Percentiles rank a stretch among this genome's conserved stretches.
These are phyloP conservation scores for Globisporangium okanoganense DNA, from an alignment of 352 stramenopile species.

Conservation along the genomic window DNA sequence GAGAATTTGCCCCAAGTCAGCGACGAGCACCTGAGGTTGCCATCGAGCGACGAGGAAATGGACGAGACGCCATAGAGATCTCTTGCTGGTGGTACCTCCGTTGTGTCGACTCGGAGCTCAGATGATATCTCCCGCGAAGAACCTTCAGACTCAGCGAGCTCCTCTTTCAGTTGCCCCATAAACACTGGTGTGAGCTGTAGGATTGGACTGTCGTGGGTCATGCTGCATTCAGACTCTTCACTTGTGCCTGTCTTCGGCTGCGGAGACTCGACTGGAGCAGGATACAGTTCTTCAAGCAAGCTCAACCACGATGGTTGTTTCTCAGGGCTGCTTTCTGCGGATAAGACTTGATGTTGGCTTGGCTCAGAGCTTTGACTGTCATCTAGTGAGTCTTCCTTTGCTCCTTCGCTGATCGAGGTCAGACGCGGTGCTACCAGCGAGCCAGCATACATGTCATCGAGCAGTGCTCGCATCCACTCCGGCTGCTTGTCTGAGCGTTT, in stretches of 20 bases:
- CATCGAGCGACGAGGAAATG: conserved; percentile 1
- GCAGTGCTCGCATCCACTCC: conserved; percentile 6
- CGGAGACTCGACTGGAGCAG: not conserved
- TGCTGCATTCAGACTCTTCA: not conserved
- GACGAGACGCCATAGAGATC: not conserved
- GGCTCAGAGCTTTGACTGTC: not conserved
- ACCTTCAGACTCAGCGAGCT: not conserved
- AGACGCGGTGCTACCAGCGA: not conserved
- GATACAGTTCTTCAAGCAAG: not conserved
- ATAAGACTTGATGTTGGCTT: not conserved
- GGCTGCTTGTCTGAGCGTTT: not conserved
- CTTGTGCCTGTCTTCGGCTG: not conserved
- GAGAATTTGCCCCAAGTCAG: conserved; percentile 47
- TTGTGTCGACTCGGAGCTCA: not conserved
- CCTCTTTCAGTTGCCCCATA: too few relatives aligned
- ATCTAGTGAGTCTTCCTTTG: not conserved
- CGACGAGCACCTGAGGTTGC: conserved; percentile 1
- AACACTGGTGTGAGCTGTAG: not conserved
- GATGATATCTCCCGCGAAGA: not conserved
- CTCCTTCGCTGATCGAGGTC: not conserved
- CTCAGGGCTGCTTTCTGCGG: not conserved
- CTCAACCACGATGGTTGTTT: conserved; percentile 2
- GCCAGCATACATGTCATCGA: not conserved
- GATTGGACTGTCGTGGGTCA: not conserved
- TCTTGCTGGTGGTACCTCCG: not conserved